phyloP scores from a whole-genome alignment of 2,329 filamentous ascomycete species.

The Fusarium beomiforme region DNA sequence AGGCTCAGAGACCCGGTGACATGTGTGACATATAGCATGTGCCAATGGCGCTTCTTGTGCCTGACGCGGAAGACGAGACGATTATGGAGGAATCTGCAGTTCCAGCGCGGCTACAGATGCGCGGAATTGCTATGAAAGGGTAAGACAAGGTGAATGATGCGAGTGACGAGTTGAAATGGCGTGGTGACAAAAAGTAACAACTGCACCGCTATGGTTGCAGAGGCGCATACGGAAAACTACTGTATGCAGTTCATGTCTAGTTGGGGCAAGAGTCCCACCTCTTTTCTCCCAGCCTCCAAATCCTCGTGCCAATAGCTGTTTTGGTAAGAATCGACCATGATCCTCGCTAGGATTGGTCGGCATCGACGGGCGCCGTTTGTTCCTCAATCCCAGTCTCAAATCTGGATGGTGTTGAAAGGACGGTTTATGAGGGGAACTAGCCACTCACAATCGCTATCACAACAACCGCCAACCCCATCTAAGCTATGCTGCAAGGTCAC shows the following conservation, averaged over 20 bases:
- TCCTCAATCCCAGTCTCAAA: not conserved
- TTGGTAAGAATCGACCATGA: not conserved
- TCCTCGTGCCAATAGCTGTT: not conserved
- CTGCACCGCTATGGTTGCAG: not conserved
- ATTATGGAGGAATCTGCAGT: slow-evolving; percentile 3
- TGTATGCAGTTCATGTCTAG: not conserved
- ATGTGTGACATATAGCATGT: slow-evolving; percentile 22
- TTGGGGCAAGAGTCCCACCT: not conserved
- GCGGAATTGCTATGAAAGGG: not conserved
- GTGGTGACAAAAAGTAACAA: slow-evolving; percentile 13
- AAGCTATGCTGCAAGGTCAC: slow-evolving; percentile 20
- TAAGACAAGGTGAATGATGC: slow-evolving; percentile 12
- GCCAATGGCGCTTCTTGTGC: slow-evolving; percentile 14
- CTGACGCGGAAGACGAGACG: slow-evolving; percentile 7
- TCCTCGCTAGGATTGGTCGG: not conserved
- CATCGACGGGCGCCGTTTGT: slow-evolving; percentile 9
- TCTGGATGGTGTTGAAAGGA: not conserved
- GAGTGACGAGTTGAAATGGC: slow-evolving; percentile 33
- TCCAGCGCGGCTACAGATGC: slow-evolving; percentile 20
- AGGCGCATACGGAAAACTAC: not conserved
- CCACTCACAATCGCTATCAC: slow-evolving; percentile 23
- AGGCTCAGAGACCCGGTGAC: not conserved
- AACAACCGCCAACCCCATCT: slow-evolving; percentile 10
- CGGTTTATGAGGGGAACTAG: slow-evolving; percentile 7
- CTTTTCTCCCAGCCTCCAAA: slow-evolving; percentile 14